phyloP scores from a whole-genome alignment of 73 alveolate genomes.

The Paramecium bursaria region DNA sequence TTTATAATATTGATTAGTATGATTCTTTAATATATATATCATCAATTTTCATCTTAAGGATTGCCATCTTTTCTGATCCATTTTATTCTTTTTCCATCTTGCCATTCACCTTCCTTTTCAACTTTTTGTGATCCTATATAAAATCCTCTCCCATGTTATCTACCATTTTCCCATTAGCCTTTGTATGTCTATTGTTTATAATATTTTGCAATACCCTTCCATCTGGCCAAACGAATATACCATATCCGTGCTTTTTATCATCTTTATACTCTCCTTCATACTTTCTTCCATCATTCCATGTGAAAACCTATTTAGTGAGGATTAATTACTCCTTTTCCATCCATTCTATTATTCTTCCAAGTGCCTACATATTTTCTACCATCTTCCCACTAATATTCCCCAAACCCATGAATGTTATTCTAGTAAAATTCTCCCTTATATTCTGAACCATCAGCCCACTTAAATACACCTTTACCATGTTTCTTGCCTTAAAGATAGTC shows the following conservation, averaged over 20 bases:
- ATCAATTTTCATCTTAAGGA: too few relatives aligned
- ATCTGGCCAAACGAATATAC: slow-evolving; percentile 83
- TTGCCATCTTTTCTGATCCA: slow-evolving; percentile 60
- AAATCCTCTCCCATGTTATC: slow-evolving; percentile 72
- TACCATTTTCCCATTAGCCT: slow-evolving; percentile 74
- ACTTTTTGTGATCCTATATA: slow-evolving; percentile 60
- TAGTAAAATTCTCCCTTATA: slow-evolving; percentile 70
- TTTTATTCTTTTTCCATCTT: slow-evolving; percentile 71
- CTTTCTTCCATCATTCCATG: slow-evolving; percentile 72
- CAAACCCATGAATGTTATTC: slow-evolving; percentile 69
- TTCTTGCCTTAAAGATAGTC: slow-evolving; percentile 68
- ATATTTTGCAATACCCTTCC: slow-evolving; percentile 76
- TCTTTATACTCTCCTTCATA: slow-evolving; percentile 74
- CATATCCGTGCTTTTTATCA: slow-evolving; percentile 76
- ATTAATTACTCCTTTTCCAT: slow-evolving; percentile 71
- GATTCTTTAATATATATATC: too few relatives aligned
- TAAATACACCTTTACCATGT: slow-evolving; percentile 64
- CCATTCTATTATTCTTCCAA: slow-evolving; percentile 72
- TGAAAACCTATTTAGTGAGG: too few relatives aligned
- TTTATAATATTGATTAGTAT: too few relatives aligned
- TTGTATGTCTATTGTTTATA: slow-evolving; percentile 74
- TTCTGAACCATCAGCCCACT: slow-evolving; percentile 71
- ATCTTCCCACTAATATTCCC: slow-evolving; percentile 63
- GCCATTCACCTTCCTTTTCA: slow-evolving; percentile 76
- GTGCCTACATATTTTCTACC: slow-evolving; percentile 68